Evolutionary conservation across 257 asterid species (phyloP).

Genomic region (Gentiana dahurica): DNA sequence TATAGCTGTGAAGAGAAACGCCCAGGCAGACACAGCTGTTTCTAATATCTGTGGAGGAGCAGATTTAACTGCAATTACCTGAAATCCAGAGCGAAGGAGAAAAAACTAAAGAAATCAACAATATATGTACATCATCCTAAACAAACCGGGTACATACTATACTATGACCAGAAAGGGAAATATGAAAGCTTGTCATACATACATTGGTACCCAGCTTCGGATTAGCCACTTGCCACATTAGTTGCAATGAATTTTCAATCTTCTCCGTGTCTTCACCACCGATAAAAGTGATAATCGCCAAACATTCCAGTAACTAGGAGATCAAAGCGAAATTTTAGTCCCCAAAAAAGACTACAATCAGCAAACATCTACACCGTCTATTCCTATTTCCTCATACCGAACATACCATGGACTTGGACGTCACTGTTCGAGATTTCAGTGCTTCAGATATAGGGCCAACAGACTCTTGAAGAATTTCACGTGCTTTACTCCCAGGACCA

Average conservation of each 20-base stretch:
- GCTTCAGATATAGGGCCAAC: slow-evolving; percentile 73
- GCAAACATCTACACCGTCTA: not conserved
- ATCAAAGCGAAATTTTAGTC: not conserved
- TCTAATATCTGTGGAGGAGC: slow-evolving; percentile 46
- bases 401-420: slow-evolving; percentile 60
- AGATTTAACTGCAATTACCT: slow-evolving; percentile 72
- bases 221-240: slow-evolving; percentile 91
- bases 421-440: slow-evolving; percentile 53
- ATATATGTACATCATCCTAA: not conserved
- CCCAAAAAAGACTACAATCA: not conserved
- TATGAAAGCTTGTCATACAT: slow-evolving; percentile 14
- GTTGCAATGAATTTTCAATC: slow-evolving; percentile 78
- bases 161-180: not conserved
- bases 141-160: not conserved
- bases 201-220: slow-evolving; percentile 93
- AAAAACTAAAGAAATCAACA: not conserved
- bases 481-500: slow-evolving; percentile 88
- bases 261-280: slow-evolving; percentile 90
- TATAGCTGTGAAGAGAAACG: slow-evolving; percentile 80
- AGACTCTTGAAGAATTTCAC: slow-evolving; percentile 82
- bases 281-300: slow-evolving; percentile 77
- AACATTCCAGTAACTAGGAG: slow-evolving; percentile 70
- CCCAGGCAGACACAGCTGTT: slow-evolving; percentile 71
- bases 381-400: not conserved
- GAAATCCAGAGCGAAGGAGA: slow-evolving; percentile 7